Percentiles rank a stretch among this genome's conserved stretches.
Conservation (phyloP, 1,284 basidiomycete genomes). For the Cutaneotrichosporon mucoides region DNA sequence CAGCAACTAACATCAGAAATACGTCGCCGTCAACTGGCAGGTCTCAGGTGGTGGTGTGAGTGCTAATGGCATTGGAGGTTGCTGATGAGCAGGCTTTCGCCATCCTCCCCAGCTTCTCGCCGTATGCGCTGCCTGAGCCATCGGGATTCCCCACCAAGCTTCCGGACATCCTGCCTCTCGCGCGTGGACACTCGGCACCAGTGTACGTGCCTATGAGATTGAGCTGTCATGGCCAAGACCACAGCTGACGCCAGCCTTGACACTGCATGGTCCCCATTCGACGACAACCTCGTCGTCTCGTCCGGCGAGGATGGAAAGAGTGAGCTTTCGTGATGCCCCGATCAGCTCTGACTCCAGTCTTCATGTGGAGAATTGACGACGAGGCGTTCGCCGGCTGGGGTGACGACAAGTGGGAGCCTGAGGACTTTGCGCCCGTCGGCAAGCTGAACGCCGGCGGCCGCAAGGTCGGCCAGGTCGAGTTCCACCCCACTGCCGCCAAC, state of each 20-base stretch:
- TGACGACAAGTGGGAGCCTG: conserved; percentile 71
- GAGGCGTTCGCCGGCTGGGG: conserved; percentile 77
- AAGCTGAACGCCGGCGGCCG: conserved; percentile 54
- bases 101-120: conserved; percentile 77
- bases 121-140: conserved; percentile 56
- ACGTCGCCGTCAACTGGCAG: conserved; percentile 77
- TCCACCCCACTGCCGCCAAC: conserved; percentile 86
- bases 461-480: conserved; percentile 90
- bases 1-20: conserved; percentile 25
- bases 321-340: conserved; percentile 15
- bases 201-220: conserved; percentile 26
- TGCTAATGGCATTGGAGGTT: background rate
- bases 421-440: conserved; percentile 71
- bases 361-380: conserved; percentile 80
- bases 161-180: conserved; percentile 87
- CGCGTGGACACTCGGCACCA: conserved; percentile 62
- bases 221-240: background rate
- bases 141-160: conserved; percentile 68
- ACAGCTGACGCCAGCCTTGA: conserved; percentile 64
- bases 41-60: conserved; percentile 77
- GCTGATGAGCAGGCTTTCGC: conserved; percentile 63
- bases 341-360: conserved; percentile 49
- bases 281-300: conserved; percentile 84
- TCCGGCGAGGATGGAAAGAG: conserved; percentile 87
- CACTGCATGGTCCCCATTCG: conserved; percentile 94